Base-by-base conservation (phyloP, 1,284 basidiomycete genomes). In the Laetiporus sulphureus region DNA sequence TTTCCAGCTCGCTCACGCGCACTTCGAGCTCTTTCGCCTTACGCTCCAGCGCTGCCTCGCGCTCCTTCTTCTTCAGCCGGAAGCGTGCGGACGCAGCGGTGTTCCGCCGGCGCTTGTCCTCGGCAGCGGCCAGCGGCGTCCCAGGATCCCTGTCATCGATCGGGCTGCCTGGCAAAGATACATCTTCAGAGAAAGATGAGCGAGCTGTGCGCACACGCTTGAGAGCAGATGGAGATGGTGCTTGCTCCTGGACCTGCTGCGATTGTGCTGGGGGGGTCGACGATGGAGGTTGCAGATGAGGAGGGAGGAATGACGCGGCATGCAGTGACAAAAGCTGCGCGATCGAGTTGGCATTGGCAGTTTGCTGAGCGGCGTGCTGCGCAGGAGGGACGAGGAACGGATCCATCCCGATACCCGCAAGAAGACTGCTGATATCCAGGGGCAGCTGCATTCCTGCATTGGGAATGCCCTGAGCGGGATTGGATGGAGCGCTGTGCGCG, bases 61-160 rank as follows among this genome's bases (percentile, higher is more conserved):
- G 75, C 66, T 97, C 92, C 75, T 99, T 99, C 77, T 99, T 99
- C 79, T 99, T 99, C 57, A 94, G 69, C 46, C 95, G 76, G 77
- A 99, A 99, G 12, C 95, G 87, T n/a, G 94, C 94, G 45, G 88
- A 92, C 0, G 95, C 95, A 15, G 92, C 92, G 1, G 95, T 99
- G 64, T 99, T 99, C 36, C 95, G 72, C 46, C 92, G 75, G 29
- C 95, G 83, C 66, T 98, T 99, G 68, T 95, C 91, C 61, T 95
- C 91, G 1, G 83, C 65, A 1, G 79, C 66, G 5, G 68, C 69
- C 2, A 73, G 20, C 1, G 64, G 38, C 8, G 60, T 60, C 1
- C 38, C 60, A 50, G 40, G 58, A 41, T 32, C 50, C 65, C 64
- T 61, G 23, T 68, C 55, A 29, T 42, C 45, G 3, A 52, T 48